phyloP scores from a whole-genome alignment of 768 basidiomycete genomes.

The Chalciporus piperatus region DNA sequence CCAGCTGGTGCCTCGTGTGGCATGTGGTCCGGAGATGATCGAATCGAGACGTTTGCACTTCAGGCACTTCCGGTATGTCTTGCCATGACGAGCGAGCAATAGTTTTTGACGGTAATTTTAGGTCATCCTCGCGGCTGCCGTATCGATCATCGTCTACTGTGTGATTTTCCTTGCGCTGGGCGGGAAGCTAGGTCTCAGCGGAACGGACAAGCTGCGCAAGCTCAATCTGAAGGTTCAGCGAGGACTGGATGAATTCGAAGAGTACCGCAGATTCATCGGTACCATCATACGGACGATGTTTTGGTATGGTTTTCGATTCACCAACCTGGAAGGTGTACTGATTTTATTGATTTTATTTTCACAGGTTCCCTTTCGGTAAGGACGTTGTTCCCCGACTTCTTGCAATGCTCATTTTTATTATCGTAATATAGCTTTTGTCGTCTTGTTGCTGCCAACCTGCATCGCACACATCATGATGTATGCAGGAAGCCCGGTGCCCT shows the following conservation, averaged over 20 bases:
- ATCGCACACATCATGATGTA: slow-evolving; percentile 46
- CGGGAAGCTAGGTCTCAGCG: slow-evolving; percentile 50
- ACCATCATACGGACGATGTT: slow-evolving; percentile 67
- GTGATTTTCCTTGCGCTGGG: slow-evolving; percentile 61
- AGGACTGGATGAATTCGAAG: slow-evolving; percentile 41
- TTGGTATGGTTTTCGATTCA: slow-evolving; percentile 45
- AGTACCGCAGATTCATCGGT: slow-evolving; percentile 60
- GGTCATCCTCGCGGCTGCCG: slow-evolving; percentile 57
- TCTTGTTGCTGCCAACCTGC: slow-evolving; percentile 58
- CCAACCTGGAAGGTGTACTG: slow-evolving; percentile 3
- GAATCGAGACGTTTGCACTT: slow-evolving; percentile 46
- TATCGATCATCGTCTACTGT: slow-evolving; percentile 57
- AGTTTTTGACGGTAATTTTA: slow-evolving; percentile 20
- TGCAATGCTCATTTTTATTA: slow-evolving; percentile 4
- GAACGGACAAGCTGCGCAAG: slow-evolving; percentile 51
- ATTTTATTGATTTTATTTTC: slow-evolving; percentile 2
- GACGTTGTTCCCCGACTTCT: background rate
- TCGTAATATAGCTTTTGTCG: slow-evolving; percentile 49
- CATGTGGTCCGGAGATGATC: slow-evolving; percentile 43
- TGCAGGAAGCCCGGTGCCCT: slow-evolving; percentile 48
- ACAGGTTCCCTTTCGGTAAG: slow-evolving; percentile 62
- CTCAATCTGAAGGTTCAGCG: slow-evolving; percentile 47
- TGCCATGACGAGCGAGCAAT: background rate
- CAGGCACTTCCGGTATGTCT: slow-evolving; percentile 59
- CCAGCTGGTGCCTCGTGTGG: slow-evolving; percentile 51